phyloP scores from a whole-genome alignment of 257 asterid genomes.

The Plectranthus barbatus region DNA sequence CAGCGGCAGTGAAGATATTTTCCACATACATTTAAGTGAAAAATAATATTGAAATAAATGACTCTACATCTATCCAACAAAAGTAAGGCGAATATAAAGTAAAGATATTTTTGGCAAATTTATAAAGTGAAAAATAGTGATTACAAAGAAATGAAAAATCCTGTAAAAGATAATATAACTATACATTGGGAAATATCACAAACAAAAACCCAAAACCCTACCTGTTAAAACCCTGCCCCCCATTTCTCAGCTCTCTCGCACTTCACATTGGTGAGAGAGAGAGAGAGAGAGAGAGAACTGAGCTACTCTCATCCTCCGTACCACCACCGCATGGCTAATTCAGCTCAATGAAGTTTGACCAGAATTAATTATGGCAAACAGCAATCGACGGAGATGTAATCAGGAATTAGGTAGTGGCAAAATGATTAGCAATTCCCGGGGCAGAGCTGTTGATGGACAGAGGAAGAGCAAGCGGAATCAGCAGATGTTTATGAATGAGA shows the following conservation, averaged over 20 bases:
- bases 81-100: too few species aligned
- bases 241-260: constrained; percentile 21
- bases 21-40: not conserved
- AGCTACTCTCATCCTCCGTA: too few species aligned
- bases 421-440: constrained; percentile 15
- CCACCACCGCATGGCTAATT: too few species aligned
- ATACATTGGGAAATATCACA: constrained; percentile 15
- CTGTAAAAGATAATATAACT: constrained; percentile 6
- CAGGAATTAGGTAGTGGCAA: constrained; percentile 17
- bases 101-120: constrained; percentile 8
- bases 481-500: constrained; percentile 43
- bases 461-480: constrained; percentile 32
- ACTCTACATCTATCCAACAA: too few species aligned
- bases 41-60: too few species aligned
- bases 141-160: not conserved
- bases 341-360: not conserved
- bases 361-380: constrained; percentile 32
- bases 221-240: constrained; percentile 43
- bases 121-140: not conserved
- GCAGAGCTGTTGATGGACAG: constrained; percentile 12
- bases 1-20: not conserved
- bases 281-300: too few species aligned
- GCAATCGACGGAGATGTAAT: constrained; percentile 14
- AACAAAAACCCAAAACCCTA: constrained; percentile 66
- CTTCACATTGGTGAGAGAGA: not conserved